These are phyloP conservation scores for Eudorina sp. DNA, from an alignment of 139 green algal genomes.

Conservation along the genomic window DNA sequence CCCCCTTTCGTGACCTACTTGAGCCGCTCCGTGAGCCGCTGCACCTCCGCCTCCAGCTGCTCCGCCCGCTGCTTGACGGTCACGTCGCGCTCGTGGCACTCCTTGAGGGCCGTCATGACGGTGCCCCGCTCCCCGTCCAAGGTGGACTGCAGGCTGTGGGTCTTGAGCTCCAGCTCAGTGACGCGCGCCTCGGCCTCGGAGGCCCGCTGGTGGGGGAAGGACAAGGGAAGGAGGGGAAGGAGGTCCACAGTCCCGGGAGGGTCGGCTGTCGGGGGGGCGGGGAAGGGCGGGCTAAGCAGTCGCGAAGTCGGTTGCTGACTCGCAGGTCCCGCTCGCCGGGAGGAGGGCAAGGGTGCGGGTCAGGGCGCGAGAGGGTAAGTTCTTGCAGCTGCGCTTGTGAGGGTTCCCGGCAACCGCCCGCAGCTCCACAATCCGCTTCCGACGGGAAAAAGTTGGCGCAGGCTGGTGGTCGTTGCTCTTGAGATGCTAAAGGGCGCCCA, in stretches of 20 bases:
- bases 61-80: constrained; percentile 40
- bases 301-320: no score
- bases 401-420: no score
- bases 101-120: constrained; percentile 52
- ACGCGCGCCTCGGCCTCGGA: constrained; percentile 48
- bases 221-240: not conserved
- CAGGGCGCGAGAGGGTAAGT: no score
- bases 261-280: no score
- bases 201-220: constrained; percentile 11
- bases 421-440: no score
- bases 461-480: no score
- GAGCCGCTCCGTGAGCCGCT: constrained; percentile 52
- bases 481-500: no score
- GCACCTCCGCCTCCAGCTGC: constrained; percentile 59
- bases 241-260: not conserved
- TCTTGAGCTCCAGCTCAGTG: constrained; percentile 55
- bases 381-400: no score
- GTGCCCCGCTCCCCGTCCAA: constrained; percentile 56
- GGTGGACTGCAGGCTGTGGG: constrained; percentile 40
- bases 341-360: no score
- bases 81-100: constrained; percentile 61
- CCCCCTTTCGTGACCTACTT: constrained; percentile 6
- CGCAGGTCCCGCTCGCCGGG: no score
- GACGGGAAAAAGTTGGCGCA: no score
- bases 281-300: no score